These are phyloP conservation scores for Phalaenopsis hybrid DNA, from an alignment of 116 monocot species.

Conservation along the genomic window DNA sequence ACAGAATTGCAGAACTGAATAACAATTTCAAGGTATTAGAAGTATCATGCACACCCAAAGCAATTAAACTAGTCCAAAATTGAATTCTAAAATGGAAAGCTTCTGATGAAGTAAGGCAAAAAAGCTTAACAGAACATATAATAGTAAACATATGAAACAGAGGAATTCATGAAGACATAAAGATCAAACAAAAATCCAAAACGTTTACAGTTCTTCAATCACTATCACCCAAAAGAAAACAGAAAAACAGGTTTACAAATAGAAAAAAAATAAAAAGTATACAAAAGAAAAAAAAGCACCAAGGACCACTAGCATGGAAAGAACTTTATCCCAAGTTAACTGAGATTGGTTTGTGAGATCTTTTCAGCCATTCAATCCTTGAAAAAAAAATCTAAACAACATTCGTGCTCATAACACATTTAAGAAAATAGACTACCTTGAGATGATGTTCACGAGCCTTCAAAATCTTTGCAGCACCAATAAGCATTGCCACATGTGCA, in stretches of 20 bases:
- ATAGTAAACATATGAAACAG: background rate
- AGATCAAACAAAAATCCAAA: background rate
- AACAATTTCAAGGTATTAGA: background rate
- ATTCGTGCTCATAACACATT: background rate
- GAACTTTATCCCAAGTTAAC: background rate
- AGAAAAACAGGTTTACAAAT: background rate
- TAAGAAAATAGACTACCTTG: slow-evolving; percentile 27
- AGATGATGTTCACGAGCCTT: slow-evolving; percentile 53
- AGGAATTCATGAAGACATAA: background rate
- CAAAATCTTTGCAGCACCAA: slow-evolving; percentile 69
- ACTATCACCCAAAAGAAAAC: background rate
- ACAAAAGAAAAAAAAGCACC: background rate
- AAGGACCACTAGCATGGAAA: background rate
- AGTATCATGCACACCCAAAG: background rate
- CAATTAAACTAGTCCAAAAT: background rate
- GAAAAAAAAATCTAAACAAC: background rate
- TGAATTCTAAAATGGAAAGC: background rate
- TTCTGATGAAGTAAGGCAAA: background rate
- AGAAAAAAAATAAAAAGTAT: background rate
- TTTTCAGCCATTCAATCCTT: background rate
- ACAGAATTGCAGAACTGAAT: background rate
- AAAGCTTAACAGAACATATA: background rate
- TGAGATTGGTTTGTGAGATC: background rate
- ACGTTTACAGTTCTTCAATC: background rate
- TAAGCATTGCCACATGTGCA: slow-evolving; percentile 72